Evolutionary conservation across 2,329 filamentous ascomycete species (phyloP), one percentile per base, ranked within the genome.

Genomic region (Tothia fuscella): DNA sequence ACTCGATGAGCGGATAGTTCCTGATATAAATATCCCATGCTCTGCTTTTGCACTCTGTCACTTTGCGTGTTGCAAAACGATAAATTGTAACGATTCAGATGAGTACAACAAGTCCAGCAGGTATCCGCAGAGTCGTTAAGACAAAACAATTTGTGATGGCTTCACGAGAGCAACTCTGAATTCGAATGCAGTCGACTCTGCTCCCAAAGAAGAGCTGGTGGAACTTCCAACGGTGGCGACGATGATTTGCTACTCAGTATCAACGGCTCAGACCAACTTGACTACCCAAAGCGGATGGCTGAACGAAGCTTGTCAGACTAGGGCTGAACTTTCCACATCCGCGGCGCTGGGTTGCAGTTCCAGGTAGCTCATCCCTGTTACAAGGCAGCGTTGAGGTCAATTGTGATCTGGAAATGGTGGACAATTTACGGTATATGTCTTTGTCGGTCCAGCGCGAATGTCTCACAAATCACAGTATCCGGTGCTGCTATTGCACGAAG

Each of bases 81-180:
- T n/a, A n/a, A n/a, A n/a, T n/a, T n/a, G n/a, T n/a, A n/a, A n/a
- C n/a, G n/a, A n/a, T n/a, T n/a, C 14, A 37, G 35, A 37, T 12
- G 20, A 16, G 35, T 37, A 37, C 35, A 37, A 37, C 35, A 26
- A 12, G 22, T 17, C 19, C 25, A 30, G 38, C 26, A 40, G 38
- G 25, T 40, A 40, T 40, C 38, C 38, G 38, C 38, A 32, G 26
- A 24, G 26, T 32, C 26, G 29, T 28, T 29, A 16, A 17, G 20
- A 40, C 26, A 26, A 40, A 30, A 32, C 13, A 3, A 19, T 26
- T 14, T 26, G 28, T 22, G 26, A 7, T 26, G 26, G 38, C 38
- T 40, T 40, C 38, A 40, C 29, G 31, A 32, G n/a, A 29, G 38
- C 21, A 37, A 21, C 20, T 25, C 21, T 25, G 19, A 12, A 37